phyloP scores from a whole-genome alignment of 306 rosid species.

The Malus orientalis region DNA sequence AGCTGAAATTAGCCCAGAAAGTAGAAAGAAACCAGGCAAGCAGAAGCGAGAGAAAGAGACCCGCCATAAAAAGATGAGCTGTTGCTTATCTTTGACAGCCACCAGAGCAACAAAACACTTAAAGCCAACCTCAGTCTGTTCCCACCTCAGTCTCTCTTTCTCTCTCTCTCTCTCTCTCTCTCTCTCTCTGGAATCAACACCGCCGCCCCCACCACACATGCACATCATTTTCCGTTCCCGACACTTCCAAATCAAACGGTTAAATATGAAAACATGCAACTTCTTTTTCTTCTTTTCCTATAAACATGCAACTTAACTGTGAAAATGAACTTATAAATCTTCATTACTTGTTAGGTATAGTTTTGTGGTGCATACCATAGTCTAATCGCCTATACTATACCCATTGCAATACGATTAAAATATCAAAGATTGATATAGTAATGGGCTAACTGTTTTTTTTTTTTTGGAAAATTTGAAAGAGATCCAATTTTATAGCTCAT shows the following conservation, averaged over 20 bases:
- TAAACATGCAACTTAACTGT: not conserved
- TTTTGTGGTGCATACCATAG: no score
- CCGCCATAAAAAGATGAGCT: slow-evolving; percentile 53
- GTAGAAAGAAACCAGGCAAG: not conserved
- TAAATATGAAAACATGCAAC: not conserved
- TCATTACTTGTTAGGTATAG: not conserved
- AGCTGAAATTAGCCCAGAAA: not conserved
- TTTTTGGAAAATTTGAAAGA: no score
- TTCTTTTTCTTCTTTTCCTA: not conserved
- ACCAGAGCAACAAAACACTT: slow-evolving; percentile 51
- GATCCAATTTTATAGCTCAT: no score
- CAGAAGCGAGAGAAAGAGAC: slow-evolving; percentile 29
- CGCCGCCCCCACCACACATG: slow-evolving; percentile 33
- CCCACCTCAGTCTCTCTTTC: slow-evolving; percentile 24
- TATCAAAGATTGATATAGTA: no score
- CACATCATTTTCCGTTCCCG: slow-evolving; percentile 21
- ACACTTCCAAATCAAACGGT: slow-evolving; percentile 11
- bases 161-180: slow-evolving; percentile 7
- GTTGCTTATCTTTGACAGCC: slow-evolving; percentile 70
- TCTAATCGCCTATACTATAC: no score
- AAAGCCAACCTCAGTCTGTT: slow-evolving; percentile 69
- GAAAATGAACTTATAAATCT: not conserved
- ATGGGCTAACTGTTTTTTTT: no score
- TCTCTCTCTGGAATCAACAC: slow-evolving; percentile 54
- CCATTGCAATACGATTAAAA: no score